Evolutionary conservation across 2,329 filamentous ascomycete genomes (phyloP).

Genomic region (Colletotrichum sp.): DNA sequence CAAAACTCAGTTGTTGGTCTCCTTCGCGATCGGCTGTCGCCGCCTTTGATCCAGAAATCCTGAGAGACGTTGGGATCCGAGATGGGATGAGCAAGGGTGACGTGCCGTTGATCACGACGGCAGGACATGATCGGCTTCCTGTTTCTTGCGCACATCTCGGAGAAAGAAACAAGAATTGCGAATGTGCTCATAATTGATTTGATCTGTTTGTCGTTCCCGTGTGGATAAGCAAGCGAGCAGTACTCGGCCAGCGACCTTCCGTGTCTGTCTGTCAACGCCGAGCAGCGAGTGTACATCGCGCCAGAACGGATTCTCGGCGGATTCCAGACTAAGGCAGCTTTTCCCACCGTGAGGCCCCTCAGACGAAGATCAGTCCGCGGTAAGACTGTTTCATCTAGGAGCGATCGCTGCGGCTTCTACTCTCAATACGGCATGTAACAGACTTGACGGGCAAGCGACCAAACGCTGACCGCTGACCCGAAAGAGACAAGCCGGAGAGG

Average conservation of each 20-base stretch:
- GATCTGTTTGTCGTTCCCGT: not conserved
- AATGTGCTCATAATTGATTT: not conserved
- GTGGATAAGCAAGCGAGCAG: not conserved
- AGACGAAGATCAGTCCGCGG: slow-evolving; percentile 19
- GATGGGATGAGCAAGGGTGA: not conserved
- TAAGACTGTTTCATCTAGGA: slow-evolving; percentile 22
- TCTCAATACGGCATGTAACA: slow-evolving; percentile 19
- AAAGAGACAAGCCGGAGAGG: slow-evolving; percentile 4
- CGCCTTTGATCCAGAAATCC: not conserved
- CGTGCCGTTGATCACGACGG: not conserved
- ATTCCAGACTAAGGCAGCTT: not conserved
- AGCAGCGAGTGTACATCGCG: not conserved
- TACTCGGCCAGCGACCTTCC: slow-evolving; percentile 11
- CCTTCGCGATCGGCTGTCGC: not conserved
- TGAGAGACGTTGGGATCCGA: not conserved
- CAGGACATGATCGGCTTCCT: not conserved
- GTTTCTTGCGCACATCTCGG: not conserved
- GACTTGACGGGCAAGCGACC: not conserved
- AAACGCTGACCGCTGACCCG: slow-evolving; percentile 7
- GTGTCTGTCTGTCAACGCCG: slow-evolving; percentile 14
- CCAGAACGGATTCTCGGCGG: not conserved
- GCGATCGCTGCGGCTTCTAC: slow-evolving; percentile 16
- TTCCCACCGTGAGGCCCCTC: slow-evolving; percentile 6
- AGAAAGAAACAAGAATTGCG: not conserved
- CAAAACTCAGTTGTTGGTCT: not conserved